These are phyloP conservation scores for Pulveroboletus sp. DNA, from an alignment of 768 basidiomycete species.

Conservation along the genomic window DNA sequence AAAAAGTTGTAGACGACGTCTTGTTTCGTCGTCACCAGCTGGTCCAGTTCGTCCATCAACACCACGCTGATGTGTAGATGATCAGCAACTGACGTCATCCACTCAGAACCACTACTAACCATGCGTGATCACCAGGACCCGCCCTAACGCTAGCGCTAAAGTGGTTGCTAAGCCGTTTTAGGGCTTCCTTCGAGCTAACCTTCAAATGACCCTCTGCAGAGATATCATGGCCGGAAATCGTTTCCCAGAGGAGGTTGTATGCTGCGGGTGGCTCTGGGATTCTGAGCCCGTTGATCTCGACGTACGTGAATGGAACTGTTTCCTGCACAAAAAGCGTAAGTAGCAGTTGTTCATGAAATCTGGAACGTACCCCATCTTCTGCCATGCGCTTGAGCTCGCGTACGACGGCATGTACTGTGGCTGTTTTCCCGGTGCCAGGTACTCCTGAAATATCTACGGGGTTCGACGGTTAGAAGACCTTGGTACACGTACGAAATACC, in stretches of 20 bases:
- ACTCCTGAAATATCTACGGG: conserved; percentile 89
- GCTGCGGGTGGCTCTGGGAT: conserved; percentile 92
- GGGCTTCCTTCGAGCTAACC: conserved; percentile 74
- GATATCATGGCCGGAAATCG: conserved; percentile 76
- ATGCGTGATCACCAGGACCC: conserved; percentile 84
- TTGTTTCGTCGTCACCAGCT: conserved; percentile 92
- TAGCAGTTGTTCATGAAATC: background rate
- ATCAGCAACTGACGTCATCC: background rate
- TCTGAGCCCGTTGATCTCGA: conserved; percentile 95
- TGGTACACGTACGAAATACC: conserved; percentile 25
- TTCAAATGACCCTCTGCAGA: conserved; percentile 58
- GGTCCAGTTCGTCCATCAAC: conserved; percentile 98
- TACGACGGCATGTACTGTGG: conserved; percentile 92
- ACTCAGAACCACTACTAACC: conserved; percentile 46
- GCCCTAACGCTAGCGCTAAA: conserved; percentile 62
- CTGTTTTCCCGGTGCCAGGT: conserved; percentile 98
- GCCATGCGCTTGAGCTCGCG: conserved; percentile 89
- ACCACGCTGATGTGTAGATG: conserved; percentile 60
- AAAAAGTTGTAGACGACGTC: conserved; percentile 99
- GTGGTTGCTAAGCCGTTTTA: conserved; percentile 72
- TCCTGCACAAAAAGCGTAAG: conserved; percentile 49
- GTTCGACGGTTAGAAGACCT: background rate
- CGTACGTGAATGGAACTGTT: conserved; percentile 90
- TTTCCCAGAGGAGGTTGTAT: conserved; percentile 90
- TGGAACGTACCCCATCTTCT: conserved; percentile 57